phyloP scores from a whole-genome alignment of 352 stramenopile genomes.

The Globisporangium middletonii region DNA sequence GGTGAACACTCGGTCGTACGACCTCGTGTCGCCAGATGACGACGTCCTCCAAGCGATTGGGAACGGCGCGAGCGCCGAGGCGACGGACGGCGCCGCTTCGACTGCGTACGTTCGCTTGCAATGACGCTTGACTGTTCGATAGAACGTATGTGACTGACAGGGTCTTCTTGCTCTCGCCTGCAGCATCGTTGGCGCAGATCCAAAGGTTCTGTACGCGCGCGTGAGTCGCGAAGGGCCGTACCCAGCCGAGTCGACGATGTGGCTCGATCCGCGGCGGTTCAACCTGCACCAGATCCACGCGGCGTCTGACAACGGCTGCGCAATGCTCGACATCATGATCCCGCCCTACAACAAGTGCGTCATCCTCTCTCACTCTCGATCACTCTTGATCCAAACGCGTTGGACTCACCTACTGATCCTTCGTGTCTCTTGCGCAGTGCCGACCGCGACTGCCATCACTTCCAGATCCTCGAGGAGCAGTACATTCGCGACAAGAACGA shows the following conservation, averaged over 20 bases:
- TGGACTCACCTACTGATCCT: too few relatives aligned
- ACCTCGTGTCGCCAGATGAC: conserved; percentile 46
- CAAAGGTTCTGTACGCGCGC: conserved; percentile 51
- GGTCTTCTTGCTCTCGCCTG: background rate
- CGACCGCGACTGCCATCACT: conserved; percentile 75
- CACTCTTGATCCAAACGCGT: too few relatives aligned
- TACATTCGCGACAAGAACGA: conserved; percentile 36
- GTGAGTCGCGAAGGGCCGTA: conserved; percentile 57
- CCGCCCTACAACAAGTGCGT: conserved; percentile 83
- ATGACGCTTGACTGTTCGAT: background rate
- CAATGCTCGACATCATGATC: conserved; percentile 80
- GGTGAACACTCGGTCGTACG: conserved; percentile 68
- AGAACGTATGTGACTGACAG: background rate
- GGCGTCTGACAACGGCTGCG: conserved; percentile 64
- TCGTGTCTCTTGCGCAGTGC: conserved; percentile 22
- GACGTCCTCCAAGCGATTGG: conserved; percentile 13
- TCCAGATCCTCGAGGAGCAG: conserved; percentile 57
- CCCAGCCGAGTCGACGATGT: conserved; percentile 60
- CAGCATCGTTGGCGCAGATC: conserved; percentile 30
- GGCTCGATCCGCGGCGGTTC: conserved; percentile 74
- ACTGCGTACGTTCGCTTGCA: background rate
- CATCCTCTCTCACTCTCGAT: too few relatives aligned
- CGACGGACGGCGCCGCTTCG: background rate
- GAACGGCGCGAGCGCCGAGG: conserved; percentile 1
- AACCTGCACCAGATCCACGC: conserved; percentile 80